These are phyloP conservation scores for Microstegium vimineum DNA, from an alignment of 176 grass and related monocot species.

Conservation along the genomic window DNA sequence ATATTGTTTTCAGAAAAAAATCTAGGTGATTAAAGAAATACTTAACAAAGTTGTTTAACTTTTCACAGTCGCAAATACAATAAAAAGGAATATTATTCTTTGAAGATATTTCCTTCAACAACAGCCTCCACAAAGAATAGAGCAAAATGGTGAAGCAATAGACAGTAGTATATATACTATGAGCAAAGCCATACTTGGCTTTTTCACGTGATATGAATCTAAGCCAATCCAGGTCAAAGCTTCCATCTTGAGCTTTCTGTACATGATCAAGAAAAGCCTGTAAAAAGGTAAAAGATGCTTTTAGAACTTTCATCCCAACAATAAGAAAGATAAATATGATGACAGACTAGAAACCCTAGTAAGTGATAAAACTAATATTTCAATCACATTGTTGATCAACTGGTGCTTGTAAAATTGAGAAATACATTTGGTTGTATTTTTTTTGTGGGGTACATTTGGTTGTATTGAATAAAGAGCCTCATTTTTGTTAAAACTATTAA, in stretches of 20 bases:
- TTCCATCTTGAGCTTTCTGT: conserved; percentile 36
- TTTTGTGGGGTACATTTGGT: neutral
- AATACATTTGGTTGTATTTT: no score
- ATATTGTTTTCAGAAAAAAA: neutral
- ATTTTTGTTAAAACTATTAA: conserved; percentile 8
- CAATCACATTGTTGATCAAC: neutral
- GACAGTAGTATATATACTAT: conserved; percentile 10
- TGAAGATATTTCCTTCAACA: conserved; percentile 12
- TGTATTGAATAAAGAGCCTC: conserved; percentile 8
- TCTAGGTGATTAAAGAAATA: neutral
- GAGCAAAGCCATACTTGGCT: conserved; percentile 39
- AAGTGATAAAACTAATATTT: conserved; percentile 9
- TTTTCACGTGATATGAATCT: conserved; percentile 36
- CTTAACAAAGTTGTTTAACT: neutral
- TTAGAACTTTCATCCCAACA: neutral
- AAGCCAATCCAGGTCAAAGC: conserved; percentile 50
- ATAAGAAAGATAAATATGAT: conserved; percentile 8
- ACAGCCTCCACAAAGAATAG: neutral
- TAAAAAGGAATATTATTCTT: neutral
- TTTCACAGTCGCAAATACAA: no score
- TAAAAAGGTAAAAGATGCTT: conserved; percentile 2
- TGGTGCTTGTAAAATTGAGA: neutral
- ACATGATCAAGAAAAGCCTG: conserved; percentile 38
- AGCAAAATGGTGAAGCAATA: conserved; percentile 10
- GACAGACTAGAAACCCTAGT: neutral